These are phyloP conservation scores for Xanthoconium stramineum DNA, from an alignment of 768 basidiomycete species.

Conservation along the genomic window DNA sequence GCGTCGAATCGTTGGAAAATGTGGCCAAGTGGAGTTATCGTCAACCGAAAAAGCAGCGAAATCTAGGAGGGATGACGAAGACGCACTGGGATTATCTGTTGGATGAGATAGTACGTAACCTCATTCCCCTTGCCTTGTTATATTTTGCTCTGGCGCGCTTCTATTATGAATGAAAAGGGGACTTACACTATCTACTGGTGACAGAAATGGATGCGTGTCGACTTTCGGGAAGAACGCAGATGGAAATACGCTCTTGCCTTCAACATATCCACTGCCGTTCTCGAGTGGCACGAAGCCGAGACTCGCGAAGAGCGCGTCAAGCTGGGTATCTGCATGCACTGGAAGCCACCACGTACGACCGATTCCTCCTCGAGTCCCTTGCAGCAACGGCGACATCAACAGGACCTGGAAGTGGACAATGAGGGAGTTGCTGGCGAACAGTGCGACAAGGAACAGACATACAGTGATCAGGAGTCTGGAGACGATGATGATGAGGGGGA, in stretches of 20 bases:
- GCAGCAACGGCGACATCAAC: slow-evolving; percentile 33
- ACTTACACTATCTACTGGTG: slow-evolving; percentile 12
- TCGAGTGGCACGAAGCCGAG: slow-evolving; percentile 82
- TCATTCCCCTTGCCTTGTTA: not conserved
- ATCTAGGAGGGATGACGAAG: slow-evolving; percentile 69
- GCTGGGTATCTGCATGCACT: slow-evolving; percentile 65
- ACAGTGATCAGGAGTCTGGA: slow-evolving; percentile 42
- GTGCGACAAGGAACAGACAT: slow-evolving; percentile 22
- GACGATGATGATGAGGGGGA: slow-evolving; percentile 62
- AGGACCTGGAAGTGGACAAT: slow-evolving; percentile 32
- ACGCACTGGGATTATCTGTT: slow-evolving; percentile 94
- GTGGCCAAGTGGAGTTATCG: slow-evolving; percentile 86
- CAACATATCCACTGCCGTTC: slow-evolving; percentile 74
- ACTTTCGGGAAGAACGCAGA: slow-evolving; percentile 90
- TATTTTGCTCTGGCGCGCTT: not conserved
- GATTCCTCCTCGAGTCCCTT: slow-evolving; percentile 6
- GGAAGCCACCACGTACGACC: slow-evolving; percentile 49
- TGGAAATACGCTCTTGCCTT: slow-evolving; percentile 90
- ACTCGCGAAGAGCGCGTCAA: slow-evolving; percentile 60
- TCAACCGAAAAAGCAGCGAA: slow-evolving; percentile 92
- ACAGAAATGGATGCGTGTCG: slow-evolving; percentile 95
- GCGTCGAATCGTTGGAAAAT: slow-evolving; percentile 79
- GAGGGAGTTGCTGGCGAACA: slow-evolving; percentile 18
- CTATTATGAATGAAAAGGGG: not conserved
- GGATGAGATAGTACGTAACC: slow-evolving; percentile 83